Percentiles rank a stretch among this genome's conserved stretches.
Conservation (phyloP, 495 filamentous ascomycete genomes). For the Acidiella bohemica region DNA sequence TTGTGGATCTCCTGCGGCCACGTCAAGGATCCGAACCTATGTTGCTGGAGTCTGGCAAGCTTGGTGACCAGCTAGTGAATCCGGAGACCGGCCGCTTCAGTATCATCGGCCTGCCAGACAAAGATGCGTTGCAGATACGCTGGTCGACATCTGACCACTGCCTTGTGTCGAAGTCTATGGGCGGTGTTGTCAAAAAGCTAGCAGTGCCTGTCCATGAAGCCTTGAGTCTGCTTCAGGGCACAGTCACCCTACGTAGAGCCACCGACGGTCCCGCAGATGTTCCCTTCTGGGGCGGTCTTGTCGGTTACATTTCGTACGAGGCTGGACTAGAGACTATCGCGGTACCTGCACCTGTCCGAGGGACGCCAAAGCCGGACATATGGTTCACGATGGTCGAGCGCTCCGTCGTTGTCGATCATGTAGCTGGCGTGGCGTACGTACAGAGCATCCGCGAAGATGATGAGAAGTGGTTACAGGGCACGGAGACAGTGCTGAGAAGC, state of each 20-base stretch:
- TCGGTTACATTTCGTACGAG: conserved; percentile 87
- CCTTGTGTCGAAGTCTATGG: background rate
- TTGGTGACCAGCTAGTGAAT: conserved; percentile 9
- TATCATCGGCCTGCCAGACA: conserved; percentile 50
- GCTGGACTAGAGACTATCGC: conserved; percentile 54
- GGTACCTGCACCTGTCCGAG: conserved; percentile 23
- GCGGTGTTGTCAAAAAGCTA: background rate
- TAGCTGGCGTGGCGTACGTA: conserved; percentile 44
- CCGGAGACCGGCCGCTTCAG: conserved; percentile 47
- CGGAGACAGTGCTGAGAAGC: background rate
- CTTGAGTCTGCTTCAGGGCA: conserved; percentile 33
- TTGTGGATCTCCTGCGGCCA: conserved; percentile 1
- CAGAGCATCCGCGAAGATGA: conserved; percentile 41
- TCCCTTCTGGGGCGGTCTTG: conserved; percentile 78
- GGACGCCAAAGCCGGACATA: conserved; percentile 43
- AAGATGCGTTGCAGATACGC: conserved; percentile 38
- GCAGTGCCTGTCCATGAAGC: background rate
- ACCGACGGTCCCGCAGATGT: conserved; percentile 30
- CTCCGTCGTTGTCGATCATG: conserved; percentile 70
- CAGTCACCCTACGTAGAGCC: conserved; percentile 42
- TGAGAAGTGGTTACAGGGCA: conserved; percentile 30
- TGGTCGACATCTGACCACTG: conserved; percentile 34
- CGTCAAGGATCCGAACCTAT: conserved; percentile 2
- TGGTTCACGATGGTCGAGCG: conserved; percentile 64
- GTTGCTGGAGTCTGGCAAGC: conserved; percentile 17